phyloP scores from a whole-genome alignment of 768 basidiomycete genomes.

The Boletus eberwhitei region DNA sequence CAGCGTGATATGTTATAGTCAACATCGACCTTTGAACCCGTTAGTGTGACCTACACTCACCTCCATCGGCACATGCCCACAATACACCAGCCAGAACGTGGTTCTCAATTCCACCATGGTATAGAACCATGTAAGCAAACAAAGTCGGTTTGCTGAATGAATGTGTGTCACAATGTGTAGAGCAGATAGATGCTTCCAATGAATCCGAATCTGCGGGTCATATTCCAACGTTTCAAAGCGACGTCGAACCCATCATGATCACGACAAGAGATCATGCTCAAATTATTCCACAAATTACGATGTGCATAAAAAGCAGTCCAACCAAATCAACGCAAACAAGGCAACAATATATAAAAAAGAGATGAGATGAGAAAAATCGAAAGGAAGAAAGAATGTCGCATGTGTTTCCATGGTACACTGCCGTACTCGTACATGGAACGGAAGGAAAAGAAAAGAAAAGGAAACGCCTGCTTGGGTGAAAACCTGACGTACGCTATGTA shows the following conservation, averaged over 20 bases:
- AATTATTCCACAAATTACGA: no score
- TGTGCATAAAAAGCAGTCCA: no score
- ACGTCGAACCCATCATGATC: no score
- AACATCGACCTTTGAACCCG: neutral
- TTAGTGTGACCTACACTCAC: neutral
- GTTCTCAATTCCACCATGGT: neutral
- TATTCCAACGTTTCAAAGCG: no score
- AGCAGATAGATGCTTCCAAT: no score
- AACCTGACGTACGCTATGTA: neutral
- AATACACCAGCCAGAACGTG: neutral
- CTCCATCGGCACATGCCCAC: no score
- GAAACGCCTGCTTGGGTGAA: neutral
- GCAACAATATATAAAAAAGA: neutral
- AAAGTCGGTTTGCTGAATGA: no score
- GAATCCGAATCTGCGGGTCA: no score
- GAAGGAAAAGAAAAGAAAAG: neutral
- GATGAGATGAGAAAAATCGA: neutral
- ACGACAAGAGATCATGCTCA: no score
- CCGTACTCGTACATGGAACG: conserved; percentile 2
- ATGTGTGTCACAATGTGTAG: no score
- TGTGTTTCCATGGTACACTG: conserved; percentile 1
- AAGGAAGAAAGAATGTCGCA: neutral
- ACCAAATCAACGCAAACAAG: neutral
- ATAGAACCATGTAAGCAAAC: neutral
- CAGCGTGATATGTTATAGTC: neutral